Evolutionary conservation across 106 monocot genomes (phyloP).

Genomic region (Cymbidium sinense): DNA sequence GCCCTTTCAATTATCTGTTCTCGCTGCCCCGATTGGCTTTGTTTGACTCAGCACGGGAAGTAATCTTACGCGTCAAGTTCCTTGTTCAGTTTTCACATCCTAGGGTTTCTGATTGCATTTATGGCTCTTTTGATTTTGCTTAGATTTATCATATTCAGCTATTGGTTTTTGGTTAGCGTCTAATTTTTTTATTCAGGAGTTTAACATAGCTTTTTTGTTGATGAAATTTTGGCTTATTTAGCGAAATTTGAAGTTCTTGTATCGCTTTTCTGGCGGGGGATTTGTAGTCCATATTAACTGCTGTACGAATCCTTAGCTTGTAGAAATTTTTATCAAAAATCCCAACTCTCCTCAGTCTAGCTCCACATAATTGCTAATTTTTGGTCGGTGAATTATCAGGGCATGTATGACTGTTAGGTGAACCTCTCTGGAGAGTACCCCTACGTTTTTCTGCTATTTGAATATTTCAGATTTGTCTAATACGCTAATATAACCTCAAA

Average conservation of each 20-base stretch:
- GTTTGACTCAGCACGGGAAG: neutral
- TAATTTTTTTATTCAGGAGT: too few relatives aligned
- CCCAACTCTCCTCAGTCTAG: neutral
- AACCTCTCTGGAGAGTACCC: neutral
- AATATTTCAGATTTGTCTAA: neutral
- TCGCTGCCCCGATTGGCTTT: neutral
- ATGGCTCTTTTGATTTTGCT: neutral
- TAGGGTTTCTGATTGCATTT: slow-evolving; percentile 1
- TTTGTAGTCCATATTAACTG: too few relatives aligned
- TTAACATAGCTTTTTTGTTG: too few relatives aligned
- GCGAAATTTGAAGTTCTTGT: too few relatives aligned
- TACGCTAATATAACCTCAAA: neutral
- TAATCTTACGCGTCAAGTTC: neutral
- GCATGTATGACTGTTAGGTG: neutral
- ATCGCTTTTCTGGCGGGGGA: too few relatives aligned
- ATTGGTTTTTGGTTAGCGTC: neutral
- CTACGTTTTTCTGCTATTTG: neutral
- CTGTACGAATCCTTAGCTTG: too few relatives aligned
- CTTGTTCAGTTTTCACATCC: neutral
- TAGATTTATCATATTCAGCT: neutral
- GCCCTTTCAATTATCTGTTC: neutral
- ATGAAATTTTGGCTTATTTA: too few relatives aligned
- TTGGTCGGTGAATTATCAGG: neutral
- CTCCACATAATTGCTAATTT: neutral
- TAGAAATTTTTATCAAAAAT: neutral